Conservation (phyloP, 2,329 filamentous ascomycete genomes). For the Apiospora saccharicola region DNA sequence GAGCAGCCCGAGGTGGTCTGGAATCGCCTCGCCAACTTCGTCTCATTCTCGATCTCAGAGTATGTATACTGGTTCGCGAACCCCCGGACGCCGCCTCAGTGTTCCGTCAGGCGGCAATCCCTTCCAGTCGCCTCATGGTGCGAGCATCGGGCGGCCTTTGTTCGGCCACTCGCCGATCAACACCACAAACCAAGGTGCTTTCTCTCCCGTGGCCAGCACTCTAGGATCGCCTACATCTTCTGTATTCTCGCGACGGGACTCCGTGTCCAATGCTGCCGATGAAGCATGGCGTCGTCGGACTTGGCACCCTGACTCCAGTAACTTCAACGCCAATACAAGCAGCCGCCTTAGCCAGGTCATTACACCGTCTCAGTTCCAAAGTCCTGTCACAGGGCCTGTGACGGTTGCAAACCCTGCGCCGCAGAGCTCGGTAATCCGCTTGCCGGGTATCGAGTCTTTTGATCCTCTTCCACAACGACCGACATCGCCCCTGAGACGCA, state of each 20-base stretch:
- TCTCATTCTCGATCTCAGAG: slow-evolving; percentile 74
- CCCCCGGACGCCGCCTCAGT: slow-evolving; percentile 78
- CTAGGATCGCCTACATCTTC: slow-evolving; percentile 71
- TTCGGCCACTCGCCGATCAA: slow-evolving; percentile 58
- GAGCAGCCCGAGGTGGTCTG: slow-evolving; percentile 78
- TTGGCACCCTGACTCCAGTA: slow-evolving; percentile 84
- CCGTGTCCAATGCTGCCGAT: slow-evolving; percentile 67
- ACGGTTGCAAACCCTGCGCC: slow-evolving; percentile 52
- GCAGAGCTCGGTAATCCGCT: slow-evolving; percentile 68
- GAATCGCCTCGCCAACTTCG: slow-evolving; percentile 75
- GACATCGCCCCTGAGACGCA: slow-evolving; percentile 68
- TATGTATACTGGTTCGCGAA: slow-evolving; percentile 72
- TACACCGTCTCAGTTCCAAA: slow-evolving; percentile 67
- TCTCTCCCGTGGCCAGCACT: slow-evolving; percentile 66
- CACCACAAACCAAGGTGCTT: slow-evolving; percentile 62
- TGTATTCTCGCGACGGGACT: slow-evolving; percentile 71
- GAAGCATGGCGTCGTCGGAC: slow-evolving; percentile 84
- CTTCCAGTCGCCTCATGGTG: slow-evolving; percentile 71
- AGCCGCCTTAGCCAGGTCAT: slow-evolving; percentile 80
- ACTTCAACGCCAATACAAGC: slow-evolving; percentile 66
- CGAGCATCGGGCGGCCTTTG: slow-evolving; percentile 62
- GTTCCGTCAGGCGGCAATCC: slow-evolving; percentile 80
- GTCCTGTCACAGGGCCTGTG: slow-evolving; percentile 59
- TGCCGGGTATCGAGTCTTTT: slow-evolving; percentile 93
- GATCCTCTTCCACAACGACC: slow-evolving; percentile 75